phyloP scores from a whole-genome alignment of 2,329 filamentous ascomycete genomes.

The Diaporthe longicolla region DNA sequence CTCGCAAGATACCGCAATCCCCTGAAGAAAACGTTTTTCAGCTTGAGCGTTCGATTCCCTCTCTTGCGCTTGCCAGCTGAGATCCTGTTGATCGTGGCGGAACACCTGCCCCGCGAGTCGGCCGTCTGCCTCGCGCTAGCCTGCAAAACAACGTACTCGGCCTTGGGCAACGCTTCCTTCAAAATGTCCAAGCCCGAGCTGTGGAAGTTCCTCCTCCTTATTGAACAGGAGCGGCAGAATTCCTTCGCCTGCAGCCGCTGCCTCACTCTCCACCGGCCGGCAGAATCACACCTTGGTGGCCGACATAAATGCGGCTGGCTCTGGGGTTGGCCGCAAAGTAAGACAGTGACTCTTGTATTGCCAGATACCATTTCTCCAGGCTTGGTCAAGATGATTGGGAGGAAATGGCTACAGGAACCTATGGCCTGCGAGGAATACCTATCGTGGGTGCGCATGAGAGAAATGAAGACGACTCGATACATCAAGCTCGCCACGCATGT shows the following conservation, averaged over 20 bases:
- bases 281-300: no score
- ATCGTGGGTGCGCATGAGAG: neutral
- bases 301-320: neutral
- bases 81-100: neutral
- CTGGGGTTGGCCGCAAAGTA: neutral
- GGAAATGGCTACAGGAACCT: conserved; percentile 1
- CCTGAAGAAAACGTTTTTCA: no score
- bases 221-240: neutral
- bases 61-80: neutral
- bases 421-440: neutral
- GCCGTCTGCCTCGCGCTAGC: conserved; percentile 12
- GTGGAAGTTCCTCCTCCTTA: neutral
- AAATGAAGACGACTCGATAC: conserved; percentile 4
- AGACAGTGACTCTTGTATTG: fast-evolving
- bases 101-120: neutral
- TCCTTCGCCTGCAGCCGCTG: conserved; percentile 7
- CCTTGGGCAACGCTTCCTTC: neutral
- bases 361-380: neutral
- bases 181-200: neutral
- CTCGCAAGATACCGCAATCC: neutral
- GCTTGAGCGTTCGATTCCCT: neutral
- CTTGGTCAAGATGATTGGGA: conserved; percentile 16
- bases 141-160: neutral
- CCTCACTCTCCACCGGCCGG: conserved; percentile 18
- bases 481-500: conserved; percentile 12